Percentiles rank a stretch among this genome's conserved stretches.
Conservation (phyloP, 768 basidiomycete genomes). For the Ramaria rubella region DNA sequence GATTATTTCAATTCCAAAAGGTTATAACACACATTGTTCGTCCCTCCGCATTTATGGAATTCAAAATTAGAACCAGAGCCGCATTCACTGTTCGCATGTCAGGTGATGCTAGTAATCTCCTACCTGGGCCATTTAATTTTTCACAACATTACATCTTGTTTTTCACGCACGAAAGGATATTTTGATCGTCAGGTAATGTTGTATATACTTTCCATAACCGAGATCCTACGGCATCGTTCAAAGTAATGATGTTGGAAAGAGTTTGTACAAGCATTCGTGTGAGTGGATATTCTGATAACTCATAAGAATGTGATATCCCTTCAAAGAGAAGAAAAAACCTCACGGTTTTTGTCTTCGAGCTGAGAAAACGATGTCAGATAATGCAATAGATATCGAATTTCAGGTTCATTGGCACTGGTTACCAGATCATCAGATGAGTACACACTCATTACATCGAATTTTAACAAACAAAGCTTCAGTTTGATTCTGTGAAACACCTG, state of each 20-base stretch:
- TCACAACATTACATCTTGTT: conserved; percentile 1
- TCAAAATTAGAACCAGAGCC: conserved; percentile 63
- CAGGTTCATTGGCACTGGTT: conserved; percentile 61
- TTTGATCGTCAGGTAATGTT: conserved; percentile 62
- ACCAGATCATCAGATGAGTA: neutral
- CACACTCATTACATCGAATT: conserved; percentile 6
- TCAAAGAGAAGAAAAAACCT: conserved; percentile 21
- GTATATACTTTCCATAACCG: conserved; percentile 60
- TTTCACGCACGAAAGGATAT: conserved; percentile 65
- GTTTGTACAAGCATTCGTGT: conserved; percentile 69
- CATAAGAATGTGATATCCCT: too few species aligned
- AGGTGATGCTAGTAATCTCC: conserved; percentile 50
- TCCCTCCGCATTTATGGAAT: conserved; percentile 56
- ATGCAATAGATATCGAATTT: conserved; percentile 60
- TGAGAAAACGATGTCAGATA: conserved; percentile 72
- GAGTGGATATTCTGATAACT: conserved; percentile 47
- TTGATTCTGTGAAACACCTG: conserved; percentile 71
- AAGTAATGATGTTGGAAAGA: conserved; percentile 79
- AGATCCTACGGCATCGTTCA: conserved; percentile 52
- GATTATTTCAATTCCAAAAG: conserved; percentile 10
- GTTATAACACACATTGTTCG: conserved; percentile 44
- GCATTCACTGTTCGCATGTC: conserved; percentile 57
- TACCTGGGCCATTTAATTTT: conserved; percentile 17
- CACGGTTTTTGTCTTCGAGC: conserved; percentile 56
- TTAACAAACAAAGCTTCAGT: conserved; percentile 57